phyloP scores from a whole-genome alignment of 768 basidiomycete species.

The Leccinum aurantiacum region DNA sequence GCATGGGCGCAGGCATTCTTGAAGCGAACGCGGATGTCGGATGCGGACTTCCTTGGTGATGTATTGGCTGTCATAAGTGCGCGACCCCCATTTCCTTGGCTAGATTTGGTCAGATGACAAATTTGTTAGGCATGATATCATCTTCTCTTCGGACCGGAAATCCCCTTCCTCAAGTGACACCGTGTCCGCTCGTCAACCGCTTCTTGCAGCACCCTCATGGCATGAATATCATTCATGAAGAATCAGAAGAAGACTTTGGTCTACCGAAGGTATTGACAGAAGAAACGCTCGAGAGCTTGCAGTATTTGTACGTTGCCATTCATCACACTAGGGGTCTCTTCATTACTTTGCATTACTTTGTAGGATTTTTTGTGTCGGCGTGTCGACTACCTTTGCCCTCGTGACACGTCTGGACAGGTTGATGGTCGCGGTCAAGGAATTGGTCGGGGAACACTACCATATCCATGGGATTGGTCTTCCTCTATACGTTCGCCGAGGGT shows the following conservation, averaged over 20 bases:
- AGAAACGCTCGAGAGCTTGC: constrained; percentile 72
- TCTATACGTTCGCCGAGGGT: constrained; percentile 21
- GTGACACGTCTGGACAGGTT: constrained; percentile 73
- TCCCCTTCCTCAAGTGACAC: constrained; percentile 84
- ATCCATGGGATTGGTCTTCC: constrained; percentile 63
- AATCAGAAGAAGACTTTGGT: constrained; percentile 73
- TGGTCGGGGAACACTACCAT: constrained; percentile 86
- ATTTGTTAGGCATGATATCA: constrained; percentile 64
- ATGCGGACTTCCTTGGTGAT: constrained; percentile 82
- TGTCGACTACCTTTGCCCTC: constrained; percentile 66
- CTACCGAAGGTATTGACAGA: constrained; percentile 68
- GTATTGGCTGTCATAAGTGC: constrained; percentile 78
- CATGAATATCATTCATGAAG: constrained; percentile 65
- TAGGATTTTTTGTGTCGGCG: constrained; percentile 72
- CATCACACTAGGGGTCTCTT: neutral
- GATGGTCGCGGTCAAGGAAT: constrained; percentile 80
- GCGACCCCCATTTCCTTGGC: constrained; percentile 17
- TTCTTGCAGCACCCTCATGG: constrained; percentile 53
- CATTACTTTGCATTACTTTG: neutral
- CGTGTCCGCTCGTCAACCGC: constrained; percentile 59
- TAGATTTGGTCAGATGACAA: neutral
- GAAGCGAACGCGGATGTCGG: constrained; percentile 68
- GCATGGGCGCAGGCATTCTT: constrained; percentile 79
- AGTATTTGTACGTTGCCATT: constrained; percentile 64
- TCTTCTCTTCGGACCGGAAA: constrained; percentile 70